phyloP scores from a whole-genome alignment of 2,329 filamentous ascomycete species.

The Epichloe gansuensis region DNA sequence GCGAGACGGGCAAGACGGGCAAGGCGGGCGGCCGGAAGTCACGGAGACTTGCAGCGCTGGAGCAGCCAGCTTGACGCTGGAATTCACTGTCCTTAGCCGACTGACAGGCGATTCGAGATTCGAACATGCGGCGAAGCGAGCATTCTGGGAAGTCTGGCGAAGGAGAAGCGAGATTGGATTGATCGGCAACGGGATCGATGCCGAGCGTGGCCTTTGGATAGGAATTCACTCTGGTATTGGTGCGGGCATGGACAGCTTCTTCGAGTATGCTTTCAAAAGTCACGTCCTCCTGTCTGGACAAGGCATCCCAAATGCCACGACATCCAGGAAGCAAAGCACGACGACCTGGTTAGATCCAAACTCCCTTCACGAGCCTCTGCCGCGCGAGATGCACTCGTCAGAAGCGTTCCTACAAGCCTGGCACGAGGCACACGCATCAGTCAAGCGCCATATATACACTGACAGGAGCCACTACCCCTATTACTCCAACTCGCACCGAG shows the following conservation, averaged over 20 bases:
- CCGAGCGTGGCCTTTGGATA: constrained; percentile 82
- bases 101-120: constrained; percentile 80
- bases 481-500: constrained; percentile 80
- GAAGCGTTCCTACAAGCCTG: constrained; percentile 72
- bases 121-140: constrained; percentile 76
- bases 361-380: constrained; percentile 44
- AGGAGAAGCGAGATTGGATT: constrained; percentile 74
- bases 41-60: constrained; percentile 96
- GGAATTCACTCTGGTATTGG: constrained; percentile 85
- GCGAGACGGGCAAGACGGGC: constrained; percentile 19
- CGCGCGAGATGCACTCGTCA: constrained; percentile 53
- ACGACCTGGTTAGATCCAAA: constrained; percentile 50
- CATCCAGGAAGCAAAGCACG: constrained; percentile 27
- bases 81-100: constrained; percentile 82
- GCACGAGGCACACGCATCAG: constrained; percentile 73
- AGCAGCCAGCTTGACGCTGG: constrained; percentile 86
- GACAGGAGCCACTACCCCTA: constrained; percentile 68
- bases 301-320: constrained; percentile 36
- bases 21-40: constrained; percentile 47
- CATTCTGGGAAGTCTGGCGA: constrained; percentile 96
- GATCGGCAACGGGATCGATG: constrained; percentile 84
- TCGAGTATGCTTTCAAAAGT: constrained; percentile 93
- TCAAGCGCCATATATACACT: constrained; percentile 85
- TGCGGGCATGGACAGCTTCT: constrained; percentile 94
- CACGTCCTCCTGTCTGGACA: constrained; percentile 79